Percentiles rank a stretch among this genome's conserved stretches.
Conservation (phyloP, 2,329 filamentous ascomycete genomes). For the Clarireedia sp. region DNA sequence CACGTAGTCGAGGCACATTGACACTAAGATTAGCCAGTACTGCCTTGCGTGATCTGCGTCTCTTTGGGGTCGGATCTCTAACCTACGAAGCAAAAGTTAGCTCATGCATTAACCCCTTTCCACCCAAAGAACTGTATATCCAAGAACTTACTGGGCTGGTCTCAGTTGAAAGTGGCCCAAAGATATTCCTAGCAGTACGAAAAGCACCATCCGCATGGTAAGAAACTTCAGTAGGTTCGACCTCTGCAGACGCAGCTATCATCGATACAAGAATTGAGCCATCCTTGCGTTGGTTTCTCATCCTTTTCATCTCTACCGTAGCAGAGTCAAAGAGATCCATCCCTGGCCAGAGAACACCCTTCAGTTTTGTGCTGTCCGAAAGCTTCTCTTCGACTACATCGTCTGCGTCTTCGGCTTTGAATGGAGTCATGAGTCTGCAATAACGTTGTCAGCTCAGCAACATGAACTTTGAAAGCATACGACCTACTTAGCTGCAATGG, state of each 20-base stretch:
- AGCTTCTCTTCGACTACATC: constrained; percentile 19
- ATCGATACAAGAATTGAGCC: constrained; percentile 62
- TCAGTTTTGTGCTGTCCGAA: constrained; percentile 40
- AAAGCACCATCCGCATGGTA: constrained; percentile 47
- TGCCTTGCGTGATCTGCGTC: constrained; percentile 22
- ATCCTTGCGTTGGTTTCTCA: constrained; percentile 71
- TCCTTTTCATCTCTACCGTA: constrained; percentile 62
- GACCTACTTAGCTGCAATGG: constrained; percentile 21
- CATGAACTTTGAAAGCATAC: neutral
- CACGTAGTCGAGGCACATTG: constrained; percentile 22
- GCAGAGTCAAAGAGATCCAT: constrained; percentile 80
- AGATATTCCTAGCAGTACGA: constrained; percentile 48
- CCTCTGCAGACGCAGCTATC: constrained; percentile 52
- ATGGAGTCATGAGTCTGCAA: constrained; percentile 22
- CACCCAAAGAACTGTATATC: too few species aligned
- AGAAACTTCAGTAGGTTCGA: constrained; percentile 58
- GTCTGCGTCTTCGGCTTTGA: constrained; percentile 13
- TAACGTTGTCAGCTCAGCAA: neutral
- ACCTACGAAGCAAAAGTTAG: constrained; percentile 5
- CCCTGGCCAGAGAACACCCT: constrained; percentile 67
- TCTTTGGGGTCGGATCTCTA: constrained; percentile 22
- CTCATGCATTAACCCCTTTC: too few species aligned
- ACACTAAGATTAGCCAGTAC: constrained; percentile 18
- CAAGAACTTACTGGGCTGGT: constrained; percentile 39
- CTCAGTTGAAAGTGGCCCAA: constrained; percentile 48